phyloP scores from a whole-genome alignment of 2,329 filamentous ascomycete genomes.

The Coccinonectria pachysandricola region DNA sequence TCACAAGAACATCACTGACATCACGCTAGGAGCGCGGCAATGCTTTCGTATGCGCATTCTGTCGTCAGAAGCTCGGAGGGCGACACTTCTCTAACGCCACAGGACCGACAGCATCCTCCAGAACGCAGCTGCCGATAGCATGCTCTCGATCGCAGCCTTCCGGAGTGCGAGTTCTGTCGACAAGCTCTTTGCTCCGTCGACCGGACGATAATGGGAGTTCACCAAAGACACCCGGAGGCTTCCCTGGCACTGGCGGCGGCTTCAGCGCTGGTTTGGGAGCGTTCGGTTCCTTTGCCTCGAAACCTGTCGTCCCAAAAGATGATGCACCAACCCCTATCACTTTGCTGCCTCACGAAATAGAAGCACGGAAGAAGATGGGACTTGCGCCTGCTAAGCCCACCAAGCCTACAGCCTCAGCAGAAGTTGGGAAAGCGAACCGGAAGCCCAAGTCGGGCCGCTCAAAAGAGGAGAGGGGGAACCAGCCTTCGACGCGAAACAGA shows the following conservation, averaged over 20 bases:
- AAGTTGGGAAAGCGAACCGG: constrained; percentile 3
- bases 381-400: constrained; percentile 9
- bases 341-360: constrained; percentile 29
- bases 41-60: constrained; percentile 32
- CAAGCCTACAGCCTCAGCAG: constrained; percentile 1
- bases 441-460: background rate
- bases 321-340: constrained; percentile 3
- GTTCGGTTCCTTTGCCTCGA: constrained; percentile 15
- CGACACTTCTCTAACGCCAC: too few species aligned
- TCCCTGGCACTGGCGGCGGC: constrained; percentile 4
- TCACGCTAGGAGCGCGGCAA: constrained; percentile 26
- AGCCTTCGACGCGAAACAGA: constrained; percentile 1
- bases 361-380: constrained; percentile 22
- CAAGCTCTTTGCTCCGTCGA: constrained; percentile 13
- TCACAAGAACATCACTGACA: too few species aligned
- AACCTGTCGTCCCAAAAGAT: constrained; percentile 3
- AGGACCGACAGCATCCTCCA: constrained; percentile 5
- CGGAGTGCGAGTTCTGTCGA: constrained; percentile 18
- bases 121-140: constrained; percentile 1
- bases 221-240: constrained; percentile 6
- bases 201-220: constrained; percentile 13
- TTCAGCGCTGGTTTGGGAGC: constrained; percentile 13
- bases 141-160: constrained; percentile 2
- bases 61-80: too few species aligned
- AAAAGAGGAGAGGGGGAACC: background rate